Evolutionary conservation across 805 yeast genomes (phyloP).

Genomic region (Ogataea pignaliae): DNA sequence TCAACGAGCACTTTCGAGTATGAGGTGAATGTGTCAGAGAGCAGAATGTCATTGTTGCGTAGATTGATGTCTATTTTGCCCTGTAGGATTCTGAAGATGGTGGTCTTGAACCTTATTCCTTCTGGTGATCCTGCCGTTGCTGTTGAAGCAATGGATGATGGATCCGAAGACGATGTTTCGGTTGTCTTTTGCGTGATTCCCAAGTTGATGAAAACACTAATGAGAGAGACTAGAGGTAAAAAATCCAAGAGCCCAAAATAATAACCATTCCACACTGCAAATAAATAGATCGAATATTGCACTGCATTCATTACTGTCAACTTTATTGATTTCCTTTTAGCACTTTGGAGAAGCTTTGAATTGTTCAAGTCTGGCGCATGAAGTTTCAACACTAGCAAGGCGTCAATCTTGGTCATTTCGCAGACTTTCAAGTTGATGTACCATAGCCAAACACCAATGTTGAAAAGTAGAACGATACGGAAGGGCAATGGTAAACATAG

Average conservation of each 20-base stretch:
- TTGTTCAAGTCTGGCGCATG: constrained; percentile 19
- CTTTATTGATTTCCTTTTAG: constrained; percentile 16
- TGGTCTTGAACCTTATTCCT: constrained; percentile 43
- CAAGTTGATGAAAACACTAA: constrained; percentile 30
- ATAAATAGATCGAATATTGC: constrained; percentile 27
- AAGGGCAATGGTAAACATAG: constrained; percentile 44
- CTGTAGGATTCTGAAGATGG: constrained; percentile 46
- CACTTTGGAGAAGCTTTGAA: constrained; percentile 10
- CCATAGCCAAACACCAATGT: constrained; percentile 54
- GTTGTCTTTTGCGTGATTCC: constrained; percentile 19
- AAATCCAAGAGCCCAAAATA: constrained; percentile 27
- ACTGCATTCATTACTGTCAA: constrained; percentile 22
- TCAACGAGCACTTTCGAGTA: constrained; percentile 76
- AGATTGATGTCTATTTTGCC: constrained; percentile 59
- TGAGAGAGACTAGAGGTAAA: constrained; percentile 37
- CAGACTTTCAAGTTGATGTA: constrained; percentile 38
- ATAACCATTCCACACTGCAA: constrained; percentile 18
- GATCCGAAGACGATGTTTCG: constrained; percentile 16
- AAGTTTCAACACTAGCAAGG: constrained; percentile 37
- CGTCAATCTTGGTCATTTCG: constrained; percentile 38
- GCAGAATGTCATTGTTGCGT: constrained; percentile 73
- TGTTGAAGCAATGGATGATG: background rate
- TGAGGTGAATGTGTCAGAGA: constrained; percentile 83
- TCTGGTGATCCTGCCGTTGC: constrained; percentile 19
- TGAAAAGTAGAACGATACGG: constrained; percentile 44